These are phyloP conservation scores for Geotrichum phurueaensis DNA, from an alignment of 1,139 yeast species.

Conservation along the genomic window DNA sequence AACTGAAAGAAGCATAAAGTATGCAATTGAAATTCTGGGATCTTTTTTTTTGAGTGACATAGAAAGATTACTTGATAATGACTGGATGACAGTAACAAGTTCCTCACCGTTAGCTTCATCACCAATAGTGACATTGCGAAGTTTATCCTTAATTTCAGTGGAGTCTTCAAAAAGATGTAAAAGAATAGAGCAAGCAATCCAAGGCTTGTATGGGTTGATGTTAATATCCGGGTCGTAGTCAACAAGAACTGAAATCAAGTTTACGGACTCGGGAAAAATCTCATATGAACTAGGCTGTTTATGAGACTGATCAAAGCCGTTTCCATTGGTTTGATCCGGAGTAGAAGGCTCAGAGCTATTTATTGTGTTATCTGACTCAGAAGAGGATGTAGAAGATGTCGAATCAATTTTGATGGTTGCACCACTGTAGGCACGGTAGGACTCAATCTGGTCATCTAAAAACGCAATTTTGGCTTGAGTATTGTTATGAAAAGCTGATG, in stretches of 20 bases:
- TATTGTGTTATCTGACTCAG: slow-evolving; percentile 14
- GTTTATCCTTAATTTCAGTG: slow-evolving; percentile 45
- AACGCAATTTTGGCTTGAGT: slow-evolving; percentile 54
- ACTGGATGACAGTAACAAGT: slow-evolving; percentile 66
- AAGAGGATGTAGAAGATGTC: slow-evolving; percentile 8
- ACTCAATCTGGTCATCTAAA: slow-evolving; percentile 55
- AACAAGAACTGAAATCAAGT: slow-evolving; percentile 61
- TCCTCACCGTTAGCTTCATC: slow-evolving; percentile 64
- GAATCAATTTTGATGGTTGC: slow-evolving; percentile 10
- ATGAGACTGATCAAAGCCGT: background rate
- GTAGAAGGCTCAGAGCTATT: slow-evolving; percentile 5
- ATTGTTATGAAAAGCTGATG: slow-evolving; percentile 64
- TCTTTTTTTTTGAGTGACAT: slow-evolving; percentile 61
- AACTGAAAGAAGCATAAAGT: slow-evolving; percentile 62
- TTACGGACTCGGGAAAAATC: slow-evolving; percentile 32
- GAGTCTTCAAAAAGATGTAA: slow-evolving; percentile 56
- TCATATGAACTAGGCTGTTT: slow-evolving; percentile 14
- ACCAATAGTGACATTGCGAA: slow-evolving; percentile 59
- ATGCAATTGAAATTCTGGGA: slow-evolving; percentile 72
- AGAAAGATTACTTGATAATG: slow-evolving; percentile 68
- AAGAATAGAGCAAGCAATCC: slow-evolving; percentile 75
- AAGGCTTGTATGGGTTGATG: slow-evolving; percentile 77
- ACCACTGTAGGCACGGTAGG: slow-evolving; percentile 33
- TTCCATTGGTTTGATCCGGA: slow-evolving; percentile 4
- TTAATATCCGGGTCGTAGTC: slow-evolving; percentile 73